Percentiles rank a stretch among this genome's conserved stretches.
phyloP scores from a whole-genome alignment of 768 basidiomycete genomes.

The Mycena galericulata region DNA sequence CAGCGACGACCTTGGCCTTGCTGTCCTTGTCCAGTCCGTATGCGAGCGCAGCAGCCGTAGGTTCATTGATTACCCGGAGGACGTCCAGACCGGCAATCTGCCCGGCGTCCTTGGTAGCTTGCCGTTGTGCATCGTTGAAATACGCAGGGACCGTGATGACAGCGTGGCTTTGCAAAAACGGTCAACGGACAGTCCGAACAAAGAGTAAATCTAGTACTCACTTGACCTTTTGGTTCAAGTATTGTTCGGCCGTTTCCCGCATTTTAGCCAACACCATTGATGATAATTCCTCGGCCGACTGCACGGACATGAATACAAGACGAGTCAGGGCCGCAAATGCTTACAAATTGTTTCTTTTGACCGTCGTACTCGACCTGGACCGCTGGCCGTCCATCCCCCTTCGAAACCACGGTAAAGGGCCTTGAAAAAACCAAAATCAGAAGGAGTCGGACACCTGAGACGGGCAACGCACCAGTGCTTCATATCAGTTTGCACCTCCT shows the following conservation, averaged over 20 bases:
- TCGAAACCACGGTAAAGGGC: conserved; percentile 85
- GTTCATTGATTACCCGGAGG: conserved; percentile 98
- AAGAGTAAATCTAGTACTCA: conserved; percentile 58
- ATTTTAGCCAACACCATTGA: conserved; percentile 93
- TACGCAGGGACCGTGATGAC: conserved; percentile 98
- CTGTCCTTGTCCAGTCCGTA: conserved; percentile 95
- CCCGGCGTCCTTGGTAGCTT: conserved; percentile 98
- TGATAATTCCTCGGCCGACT: conserved; percentile 90
- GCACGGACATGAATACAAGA: conserved; percentile 32
- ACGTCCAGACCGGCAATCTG: conserved; percentile 98
- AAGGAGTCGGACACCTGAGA: not conserved
- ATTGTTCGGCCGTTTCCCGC: conserved; percentile 96
- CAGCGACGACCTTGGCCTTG: conserved; percentile 86
- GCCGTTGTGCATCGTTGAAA: conserved; percentile 99
- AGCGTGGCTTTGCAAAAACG: conserved; percentile 66
- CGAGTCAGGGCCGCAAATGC: conserved; percentile 42
- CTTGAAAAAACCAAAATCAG: conserved; percentile 48
- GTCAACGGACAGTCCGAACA: not conserved
- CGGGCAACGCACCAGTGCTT: conserved; percentile 77
- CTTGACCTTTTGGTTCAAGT: conserved; percentile 93
- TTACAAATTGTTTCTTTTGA: conserved; percentile 83
- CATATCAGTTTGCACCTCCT: conserved; percentile 93
- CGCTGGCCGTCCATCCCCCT: conserved; percentile 80
- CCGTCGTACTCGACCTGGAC: conserved; percentile 89
- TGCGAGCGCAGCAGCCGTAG: conserved; percentile 97